These are phyloP conservation scores for Neonectria faginata DNA, from an alignment of 2,329 filamentous ascomycete genomes.

Conservation along the genomic window DNA sequence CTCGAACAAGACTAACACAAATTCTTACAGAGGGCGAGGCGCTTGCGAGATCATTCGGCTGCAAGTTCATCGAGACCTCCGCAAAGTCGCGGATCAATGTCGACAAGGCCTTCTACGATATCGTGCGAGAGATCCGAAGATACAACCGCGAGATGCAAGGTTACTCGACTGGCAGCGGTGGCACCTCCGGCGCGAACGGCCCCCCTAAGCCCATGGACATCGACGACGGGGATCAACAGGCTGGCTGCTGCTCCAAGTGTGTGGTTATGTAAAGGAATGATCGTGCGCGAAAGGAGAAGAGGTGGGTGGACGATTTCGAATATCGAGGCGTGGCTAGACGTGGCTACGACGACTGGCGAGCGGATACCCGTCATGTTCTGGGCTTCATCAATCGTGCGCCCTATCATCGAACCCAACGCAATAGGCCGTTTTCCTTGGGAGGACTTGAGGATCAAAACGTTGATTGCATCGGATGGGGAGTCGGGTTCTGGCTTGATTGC, in stretches of 20 bases:
- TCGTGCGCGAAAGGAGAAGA: conserved; percentile 28
- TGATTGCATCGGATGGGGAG: conserved; percentile 55
- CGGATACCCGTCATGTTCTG: conserved; percentile 25
- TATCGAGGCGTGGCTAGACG: conserved; percentile 24
- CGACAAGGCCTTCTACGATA: conserved; percentile 98
- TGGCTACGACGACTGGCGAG: conserved; percentile 28
- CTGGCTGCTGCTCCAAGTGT: conserved; percentile 88
- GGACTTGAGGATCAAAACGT: conserved; percentile 39
- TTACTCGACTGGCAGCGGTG: conserved; percentile 78
- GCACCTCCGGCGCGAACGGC: conserved; percentile 70
- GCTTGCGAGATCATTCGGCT: conserved; percentile 87
- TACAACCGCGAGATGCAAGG: conserved; percentile 99
- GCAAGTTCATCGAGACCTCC: conserved; percentile 99
- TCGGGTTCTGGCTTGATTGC: conserved; percentile 52
- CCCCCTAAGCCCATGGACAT: conserved; percentile 83
- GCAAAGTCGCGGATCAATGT: conserved; percentile 98
- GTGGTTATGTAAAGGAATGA: conserved; percentile 78
- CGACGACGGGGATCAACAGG: conserved; percentile 73
- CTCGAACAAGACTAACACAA: conserved; percentile 31
- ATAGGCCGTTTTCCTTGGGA: conserved; percentile 33
- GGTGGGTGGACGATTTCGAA: conserved; percentile 27
- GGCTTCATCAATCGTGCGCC: conserved; percentile 29
- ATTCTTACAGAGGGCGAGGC: conserved; percentile 81
- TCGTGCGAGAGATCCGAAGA: conserved; percentile 95
- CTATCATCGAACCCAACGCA: conserved; percentile 36